Base-by-base conservation (phyloP, 2,329 filamentous ascomycete species). In the Hypoxylon sp. region DNA sequence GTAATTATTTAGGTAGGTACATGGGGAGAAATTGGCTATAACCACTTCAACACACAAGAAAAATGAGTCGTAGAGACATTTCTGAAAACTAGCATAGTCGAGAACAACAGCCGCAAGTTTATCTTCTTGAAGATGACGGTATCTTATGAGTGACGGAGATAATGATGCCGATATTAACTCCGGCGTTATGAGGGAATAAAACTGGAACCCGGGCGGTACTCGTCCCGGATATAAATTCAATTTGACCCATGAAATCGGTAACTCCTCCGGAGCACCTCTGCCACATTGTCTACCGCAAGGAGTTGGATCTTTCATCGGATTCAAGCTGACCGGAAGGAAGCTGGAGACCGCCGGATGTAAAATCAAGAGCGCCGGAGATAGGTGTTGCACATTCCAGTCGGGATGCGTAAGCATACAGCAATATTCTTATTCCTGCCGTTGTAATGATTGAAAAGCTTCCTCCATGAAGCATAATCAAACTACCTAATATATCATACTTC, bases 301-400 rank as follows among this genome's bases (percentile, higher is more conserved):
- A 34, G 32, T 13, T 34, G 5, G 34, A 36, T 36, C 4, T 30
- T 7, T 30, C 28, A 30, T 7, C 28, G 28, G 23, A 23, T 23
- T 23, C 23, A 41, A 41, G 36, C 36, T 41, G n/a, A 9, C 36
- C 9, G n/a, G 17, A 43, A 19, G 17, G 11, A 43, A 19, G 38
- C 38, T 11, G 5, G 38, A 43, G n/a, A 11, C 19, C 9, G 9
- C n/a, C 17, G 38, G 38, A 19, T 21, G 17, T 43, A 21, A 21
- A 9, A n/a, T 5, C n/a, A 21, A 19, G 38, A 21, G 5, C 17
- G 38, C 38, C 17, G 38, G 38, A 43, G 38, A 43, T 43, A 43
- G 38, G 17, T 3, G 9, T 21, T 43, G 19, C 17, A 9, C 17
- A 41, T n/a, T 5, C 38, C 63, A 58, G 63, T 50, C 63, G 58